Percentiles rank a stretch among this genome's conserved stretches.
Conservation (phyloP, 73 alveolate genomes). For the Paramecium caudatum region DNA sequence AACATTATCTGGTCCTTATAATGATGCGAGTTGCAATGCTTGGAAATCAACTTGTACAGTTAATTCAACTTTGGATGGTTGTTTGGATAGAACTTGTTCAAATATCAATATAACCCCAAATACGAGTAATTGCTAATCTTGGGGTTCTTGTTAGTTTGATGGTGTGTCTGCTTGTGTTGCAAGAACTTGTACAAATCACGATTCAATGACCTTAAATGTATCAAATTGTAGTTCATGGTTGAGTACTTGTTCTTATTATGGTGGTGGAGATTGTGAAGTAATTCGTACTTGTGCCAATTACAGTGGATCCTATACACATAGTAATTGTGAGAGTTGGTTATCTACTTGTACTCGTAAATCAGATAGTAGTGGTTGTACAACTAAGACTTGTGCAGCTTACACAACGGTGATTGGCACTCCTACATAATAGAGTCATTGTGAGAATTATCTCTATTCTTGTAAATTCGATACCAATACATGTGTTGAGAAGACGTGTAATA, state of each 20-base stretch:
- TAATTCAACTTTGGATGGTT: conserved; percentile 47
- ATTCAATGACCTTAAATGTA: not conserved
- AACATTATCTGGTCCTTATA: not conserved
- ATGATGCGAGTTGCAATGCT: conserved; percentile 27
- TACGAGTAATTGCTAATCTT: not conserved
- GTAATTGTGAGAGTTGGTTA: conserved; percentile 26
- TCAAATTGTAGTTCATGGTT: conserved; percentile 33
- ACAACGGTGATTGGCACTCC: not conserved
- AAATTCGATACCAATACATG: not conserved
- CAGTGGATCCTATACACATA: not conserved
- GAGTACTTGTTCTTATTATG: conserved; percentile 23
- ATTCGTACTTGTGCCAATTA: conserved; percentile 3
- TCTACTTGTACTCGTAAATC: not conserved
- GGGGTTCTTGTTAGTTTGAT: not conserved
- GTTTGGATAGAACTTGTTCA: conserved; percentile 4
- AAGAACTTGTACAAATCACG: conserved; percentile 47
- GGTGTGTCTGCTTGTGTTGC: not conserved
- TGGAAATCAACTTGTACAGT: conserved; percentile 50
- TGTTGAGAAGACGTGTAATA: conserved; percentile 52
- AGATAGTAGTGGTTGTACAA: not conserved
- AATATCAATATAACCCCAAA: not conserved
- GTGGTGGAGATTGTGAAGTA: conserved; percentile 2
- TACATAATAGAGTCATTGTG: not conserved
- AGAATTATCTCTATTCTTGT: not conserved
- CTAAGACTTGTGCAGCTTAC: not conserved